These are phyloP conservation scores for Ilex asprella DNA, from an alignment of 257 asterid genomes.

Conservation along the genomic window DNA sequence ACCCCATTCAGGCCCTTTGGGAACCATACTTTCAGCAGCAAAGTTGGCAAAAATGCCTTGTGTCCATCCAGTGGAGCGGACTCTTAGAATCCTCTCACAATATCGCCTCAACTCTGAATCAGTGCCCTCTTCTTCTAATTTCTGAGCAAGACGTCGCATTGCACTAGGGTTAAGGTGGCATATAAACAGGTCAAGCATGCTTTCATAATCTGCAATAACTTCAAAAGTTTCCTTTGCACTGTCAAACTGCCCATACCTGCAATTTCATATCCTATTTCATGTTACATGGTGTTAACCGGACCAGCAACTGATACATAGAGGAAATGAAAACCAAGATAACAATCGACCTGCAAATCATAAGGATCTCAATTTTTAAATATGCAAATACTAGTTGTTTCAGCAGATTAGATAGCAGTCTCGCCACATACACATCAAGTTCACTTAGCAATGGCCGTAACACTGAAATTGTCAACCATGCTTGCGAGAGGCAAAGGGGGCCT, in stretches of 20 bases:
- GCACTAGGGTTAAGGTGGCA: constrained; percentile 99
- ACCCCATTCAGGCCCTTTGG: constrained; percentile 99
- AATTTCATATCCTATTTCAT: constrained; percentile 21
- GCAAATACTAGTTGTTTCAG: background rate
- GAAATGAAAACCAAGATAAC: background rate
- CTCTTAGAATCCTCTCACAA: constrained; percentile 93
- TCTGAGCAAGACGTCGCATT: constrained; percentile 94
- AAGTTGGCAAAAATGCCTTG: constrained; percentile 98
- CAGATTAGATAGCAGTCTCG: background rate
- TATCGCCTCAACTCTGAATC: constrained; percentile 93
- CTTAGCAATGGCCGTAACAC: no score
- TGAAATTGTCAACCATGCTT: no score
- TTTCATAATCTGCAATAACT: constrained; percentile 88
- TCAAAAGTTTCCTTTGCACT: constrained; percentile 97
- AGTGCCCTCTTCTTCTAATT: constrained; percentile 77
- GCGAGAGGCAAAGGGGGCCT: no score
- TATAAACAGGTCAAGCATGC: constrained; percentile 91
- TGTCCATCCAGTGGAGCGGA: constrained; percentile 98
- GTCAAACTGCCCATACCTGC: constrained; percentile 97
- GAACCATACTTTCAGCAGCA: constrained; percentile 99
- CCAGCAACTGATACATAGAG: constrained; percentile 1
- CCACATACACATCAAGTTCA: background rate
- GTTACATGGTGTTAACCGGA: constrained; percentile 12
- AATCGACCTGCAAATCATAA: background rate
- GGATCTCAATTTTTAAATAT: constrained; percentile 1